Evolutionary conservation across 2,329 filamentous ascomycete species (phyloP).

Genomic region (Polychaeton citri): DNA sequence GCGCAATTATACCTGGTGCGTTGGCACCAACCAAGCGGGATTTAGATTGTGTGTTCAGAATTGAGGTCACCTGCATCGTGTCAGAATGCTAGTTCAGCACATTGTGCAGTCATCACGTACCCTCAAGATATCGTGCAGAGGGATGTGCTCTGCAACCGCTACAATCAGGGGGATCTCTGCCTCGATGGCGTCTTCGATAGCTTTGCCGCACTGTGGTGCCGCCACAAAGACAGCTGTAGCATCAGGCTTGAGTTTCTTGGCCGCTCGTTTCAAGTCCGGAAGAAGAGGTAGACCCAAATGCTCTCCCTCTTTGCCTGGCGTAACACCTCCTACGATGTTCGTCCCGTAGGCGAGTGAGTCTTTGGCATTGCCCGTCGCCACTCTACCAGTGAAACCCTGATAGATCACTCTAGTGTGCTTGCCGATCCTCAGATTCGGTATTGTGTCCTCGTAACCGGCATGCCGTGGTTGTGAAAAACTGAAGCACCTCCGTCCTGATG

Average conservation of each 20-base stretch:
- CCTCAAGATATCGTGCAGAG: constrained; percentile 62
- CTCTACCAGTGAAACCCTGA: constrained; percentile 55
- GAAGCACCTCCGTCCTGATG: background rate
- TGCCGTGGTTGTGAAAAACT: background rate
- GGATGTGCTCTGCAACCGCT: constrained; percentile 68
- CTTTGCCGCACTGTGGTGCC: constrained; percentile 56
- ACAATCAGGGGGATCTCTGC: constrained; percentile 67
- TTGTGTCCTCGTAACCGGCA: constrained; percentile 43
- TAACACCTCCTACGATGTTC: constrained; percentile 67
- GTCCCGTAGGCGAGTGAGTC: constrained; percentile 69
- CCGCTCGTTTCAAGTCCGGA: constrained; percentile 54
- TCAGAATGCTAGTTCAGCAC: constrained; percentile 1
- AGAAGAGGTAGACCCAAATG: constrained; percentile 62
- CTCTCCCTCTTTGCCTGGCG: constrained; percentile 54
- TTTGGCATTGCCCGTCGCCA: constrained; percentile 62
- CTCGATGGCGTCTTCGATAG: constrained; percentile 69
- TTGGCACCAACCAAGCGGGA: constrained; percentile 69
- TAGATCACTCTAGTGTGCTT: constrained; percentile 54
- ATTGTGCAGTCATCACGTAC: constrained; percentile 28
- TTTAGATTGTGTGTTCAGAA: constrained; percentile 56
- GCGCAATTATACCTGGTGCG: constrained; percentile 66
- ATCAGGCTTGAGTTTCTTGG: constrained; percentile 57
- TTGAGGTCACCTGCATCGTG: constrained; percentile 45
- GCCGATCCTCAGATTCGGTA: constrained; percentile 53
- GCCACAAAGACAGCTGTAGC: constrained; percentile 71